Evolutionary conservation across 768 basidiomycete genomes (phyloP).

Genomic region (Xerocomellus amylosporus): DNA sequence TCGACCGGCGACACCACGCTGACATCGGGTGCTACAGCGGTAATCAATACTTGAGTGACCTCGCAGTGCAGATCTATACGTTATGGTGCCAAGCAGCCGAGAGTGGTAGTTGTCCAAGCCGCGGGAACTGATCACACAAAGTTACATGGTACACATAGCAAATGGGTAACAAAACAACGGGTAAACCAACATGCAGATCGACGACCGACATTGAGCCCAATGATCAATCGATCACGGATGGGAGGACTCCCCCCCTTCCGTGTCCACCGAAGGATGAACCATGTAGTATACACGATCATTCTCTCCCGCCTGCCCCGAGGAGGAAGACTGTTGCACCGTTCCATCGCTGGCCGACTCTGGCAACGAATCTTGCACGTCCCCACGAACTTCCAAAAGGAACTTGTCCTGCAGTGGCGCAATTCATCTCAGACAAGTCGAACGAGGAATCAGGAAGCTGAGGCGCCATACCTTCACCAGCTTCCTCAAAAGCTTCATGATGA

Average conservation of each 20-base stretch:
- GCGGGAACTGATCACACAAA: background rate
- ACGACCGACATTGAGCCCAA: background rate
- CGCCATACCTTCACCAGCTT: slow-evolving; percentile 82
- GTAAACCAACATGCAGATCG: slow-evolving; percentile 14
- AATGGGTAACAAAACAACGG: background rate
- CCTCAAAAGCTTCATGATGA: slow-evolving; percentile 83
- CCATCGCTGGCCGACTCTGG: slow-evolving; percentile 61
- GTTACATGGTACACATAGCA: background rate
- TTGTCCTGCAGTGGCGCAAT: slow-evolving; percentile 54
- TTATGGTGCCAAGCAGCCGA: background rate
- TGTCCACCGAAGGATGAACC: slow-evolving; percentile 87
- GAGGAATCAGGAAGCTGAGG: background rate
- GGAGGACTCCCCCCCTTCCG: slow-evolving; percentile 48
- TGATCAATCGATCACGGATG: slow-evolving; percentile 24
- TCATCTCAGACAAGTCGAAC: slow-evolving; percentile 1
- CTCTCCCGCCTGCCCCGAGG: slow-evolving; percentile 49
- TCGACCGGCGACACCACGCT: background rate
- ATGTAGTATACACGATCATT: slow-evolving; percentile 78
- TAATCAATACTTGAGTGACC: background rate
- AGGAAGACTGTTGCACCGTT: slow-evolving; percentile 45
- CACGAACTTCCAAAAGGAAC: slow-evolving; percentile 78
- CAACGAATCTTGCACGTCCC: slow-evolving; percentile 79
- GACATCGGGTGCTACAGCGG: background rate
- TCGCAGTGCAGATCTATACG: background rate
- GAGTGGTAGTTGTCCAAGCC: background rate